Evolutionary conservation across 164 flowering plant genomes (phyloP).

Genomic region (Annona cherimola): DNA sequence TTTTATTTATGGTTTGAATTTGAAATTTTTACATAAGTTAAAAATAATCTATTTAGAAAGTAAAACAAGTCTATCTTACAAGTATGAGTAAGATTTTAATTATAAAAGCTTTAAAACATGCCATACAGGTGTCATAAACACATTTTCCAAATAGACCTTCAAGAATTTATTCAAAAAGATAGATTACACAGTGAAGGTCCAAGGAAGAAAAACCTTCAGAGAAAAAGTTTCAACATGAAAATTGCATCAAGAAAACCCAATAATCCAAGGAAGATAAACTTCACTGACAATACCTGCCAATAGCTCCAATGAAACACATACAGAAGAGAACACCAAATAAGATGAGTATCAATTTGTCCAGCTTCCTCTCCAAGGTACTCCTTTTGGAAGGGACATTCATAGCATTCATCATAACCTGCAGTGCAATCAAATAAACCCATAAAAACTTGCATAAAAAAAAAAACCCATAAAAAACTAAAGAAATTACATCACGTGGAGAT

Average conservation of each 20-base stretch:
- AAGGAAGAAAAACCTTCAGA: not conserved
- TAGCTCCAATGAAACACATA: constrained; percentile 93
- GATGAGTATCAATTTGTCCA: constrained; percentile 83
- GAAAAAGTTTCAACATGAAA: not conserved
- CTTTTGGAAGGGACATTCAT: constrained; percentile 99
- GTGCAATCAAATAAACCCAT: constrained; percentile 1
- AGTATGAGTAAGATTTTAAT: too few species aligned
- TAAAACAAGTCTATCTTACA: too few species aligned
- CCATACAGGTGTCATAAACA: not conserved
- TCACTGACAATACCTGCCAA: constrained; percentile 63
- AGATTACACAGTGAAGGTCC: not conserved
- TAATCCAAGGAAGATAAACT: constrained; percentile 1
- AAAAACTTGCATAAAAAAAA: not conserved
- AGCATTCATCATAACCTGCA: constrained; percentile 98
- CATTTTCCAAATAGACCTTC: not conserved
- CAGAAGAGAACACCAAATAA: constrained; percentile 65
- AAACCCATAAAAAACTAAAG: not conserved
- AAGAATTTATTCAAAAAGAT: not conserved
- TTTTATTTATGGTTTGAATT: too few species aligned
- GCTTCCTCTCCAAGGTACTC: constrained; percentile 96
- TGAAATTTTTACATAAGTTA: too few species aligned
- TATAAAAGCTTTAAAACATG: too few species aligned
- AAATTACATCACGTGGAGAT: not conserved
- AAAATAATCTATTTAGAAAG: too few species aligned
- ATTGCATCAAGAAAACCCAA: not conserved